A percentile compares a stretch with the other conserved stretches of the same genome.
Evolutionary conservation across 1,284 basidiomycete genomes (phyloP).

Genomic region (Ceratobasidium theobromae): DNA sequence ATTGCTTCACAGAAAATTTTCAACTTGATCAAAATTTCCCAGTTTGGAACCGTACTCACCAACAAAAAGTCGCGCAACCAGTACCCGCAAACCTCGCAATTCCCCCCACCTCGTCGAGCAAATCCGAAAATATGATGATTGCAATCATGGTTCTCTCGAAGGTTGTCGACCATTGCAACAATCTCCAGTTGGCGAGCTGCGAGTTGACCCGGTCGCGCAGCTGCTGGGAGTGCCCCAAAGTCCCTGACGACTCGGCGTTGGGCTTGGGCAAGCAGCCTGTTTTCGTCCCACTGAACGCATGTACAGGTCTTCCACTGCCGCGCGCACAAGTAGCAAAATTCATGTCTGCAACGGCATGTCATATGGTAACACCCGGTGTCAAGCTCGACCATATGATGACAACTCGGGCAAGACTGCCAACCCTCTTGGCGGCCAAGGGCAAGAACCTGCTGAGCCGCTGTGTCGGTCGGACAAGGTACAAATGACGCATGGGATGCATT

Average conservation of each 20-base stretch:
- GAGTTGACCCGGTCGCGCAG: slow-evolving; percentile 36
- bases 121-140: slow-evolving; percentile 47
- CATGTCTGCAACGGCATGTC: slow-evolving; percentile 19
- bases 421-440: slow-evolving; percentile 45
- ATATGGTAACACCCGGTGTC: slow-evolving; percentile 18
- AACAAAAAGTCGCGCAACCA: slow-evolving; percentile 43
- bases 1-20: slow-evolving; percentile 43
- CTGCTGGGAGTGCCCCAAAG: slow-evolving; percentile 37
- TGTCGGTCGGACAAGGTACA: slow-evolving; percentile 41
- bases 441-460: slow-evolving; percentile 43
- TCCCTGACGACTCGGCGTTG: slow-evolving; percentile 45
- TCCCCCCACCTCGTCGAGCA: slow-evolving; percentile 42
- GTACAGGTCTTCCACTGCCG: slow-evolving; percentile 34
- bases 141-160: slow-evolving; percentile 53
- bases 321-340: slow-evolving; percentile 27
- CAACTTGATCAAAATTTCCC: not conserved
- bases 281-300: slow-evolving; percentile 60
- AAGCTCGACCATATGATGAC: slow-evolving; percentile 24
- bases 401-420: slow-evolving; percentile 27
- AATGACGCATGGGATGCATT: slow-evolving; percentile 43
- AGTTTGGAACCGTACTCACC: slow-evolving; percentile 39
- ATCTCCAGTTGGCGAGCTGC: slow-evolving; percentile 38
- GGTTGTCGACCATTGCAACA: slow-evolving; percentile 43
- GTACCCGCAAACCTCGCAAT: slow-evolving; percentile 50
- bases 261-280: slow-evolving; percentile 45